Conservation (phyloP, 441 rosid genomes). For the Eruca vesicaria region DNA sequence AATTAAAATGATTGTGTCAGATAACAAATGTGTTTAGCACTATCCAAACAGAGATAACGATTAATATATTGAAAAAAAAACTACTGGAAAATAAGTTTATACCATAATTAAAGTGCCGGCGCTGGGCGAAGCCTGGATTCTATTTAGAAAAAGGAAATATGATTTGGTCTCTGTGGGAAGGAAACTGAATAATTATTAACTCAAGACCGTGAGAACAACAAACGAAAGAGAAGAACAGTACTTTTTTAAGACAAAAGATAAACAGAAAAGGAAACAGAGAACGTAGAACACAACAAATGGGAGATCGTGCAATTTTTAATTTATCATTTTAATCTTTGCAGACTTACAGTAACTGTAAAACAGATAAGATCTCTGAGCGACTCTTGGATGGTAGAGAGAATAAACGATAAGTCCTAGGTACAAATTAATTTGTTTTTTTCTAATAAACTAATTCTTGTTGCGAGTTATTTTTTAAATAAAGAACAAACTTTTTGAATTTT, state of each 20-base stretch:
- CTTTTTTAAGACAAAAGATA: not conserved
- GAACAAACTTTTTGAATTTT: constrained; percentile 8
- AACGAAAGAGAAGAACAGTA: constrained; percentile 13
- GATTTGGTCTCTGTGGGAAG: not conserved
- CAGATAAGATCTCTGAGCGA: constrained; percentile 23
- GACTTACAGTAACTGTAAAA: constrained; percentile 26
- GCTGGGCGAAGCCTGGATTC: not conserved
- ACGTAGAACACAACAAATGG: not conserved
- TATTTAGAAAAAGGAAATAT: not conserved
- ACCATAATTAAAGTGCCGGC: not conserved
- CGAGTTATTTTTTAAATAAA: not conserved
- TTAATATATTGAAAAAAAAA: not conserved
- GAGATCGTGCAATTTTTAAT: constrained; percentile 21
- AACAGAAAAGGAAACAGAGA: not conserved
- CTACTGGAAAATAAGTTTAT: not conserved
- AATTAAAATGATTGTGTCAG: not conserved
- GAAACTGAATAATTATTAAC: constrained; percentile 4
- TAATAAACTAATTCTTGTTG: not conserved
- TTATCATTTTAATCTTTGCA: not conserved
- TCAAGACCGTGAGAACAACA: constrained; percentile 29
- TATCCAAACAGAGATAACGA: not conserved
- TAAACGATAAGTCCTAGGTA: constrained; percentile 20
- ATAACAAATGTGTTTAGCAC: not conserved
- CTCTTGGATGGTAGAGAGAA: constrained; percentile 11
- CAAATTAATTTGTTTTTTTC: not conserved